Percentiles rank a stretch among this genome's conserved stretches.
Evolutionary conservation across 1,284 basidiomycete species (phyloP).

Genomic region (Sanguinoderma infundibulare): DNA sequence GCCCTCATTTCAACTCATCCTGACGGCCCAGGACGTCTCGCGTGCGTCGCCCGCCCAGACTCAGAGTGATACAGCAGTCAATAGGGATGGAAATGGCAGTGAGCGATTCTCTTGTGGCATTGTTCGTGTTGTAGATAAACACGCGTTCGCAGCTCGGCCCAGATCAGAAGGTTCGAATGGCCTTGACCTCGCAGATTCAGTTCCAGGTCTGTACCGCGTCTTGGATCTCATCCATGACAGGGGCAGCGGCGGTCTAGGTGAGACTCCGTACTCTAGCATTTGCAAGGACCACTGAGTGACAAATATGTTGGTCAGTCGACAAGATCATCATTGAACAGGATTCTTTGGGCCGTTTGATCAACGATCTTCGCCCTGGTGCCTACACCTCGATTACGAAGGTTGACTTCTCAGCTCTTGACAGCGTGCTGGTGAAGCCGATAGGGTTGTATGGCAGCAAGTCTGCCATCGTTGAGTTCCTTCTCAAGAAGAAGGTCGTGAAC

Average conservation of each 20-base stretch:
- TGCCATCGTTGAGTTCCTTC: constrained; percentile 51
- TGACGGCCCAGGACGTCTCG: too few species aligned
- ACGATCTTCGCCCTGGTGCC: constrained; percentile 50
- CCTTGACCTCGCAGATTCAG: constrained; percentile 18
- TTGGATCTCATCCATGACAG: constrained; percentile 56
- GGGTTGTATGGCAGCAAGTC: constrained; percentile 60
- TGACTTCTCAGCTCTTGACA: constrained; percentile 54
- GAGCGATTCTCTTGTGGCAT: too few species aligned
- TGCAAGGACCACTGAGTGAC: too few species aligned
- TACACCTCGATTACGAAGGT: constrained; percentile 56
- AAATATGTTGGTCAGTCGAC: constrained; percentile 48
- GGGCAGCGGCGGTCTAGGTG: constrained; percentile 55
- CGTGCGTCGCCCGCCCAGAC: too few species aligned
- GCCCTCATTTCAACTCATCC: too few species aligned
- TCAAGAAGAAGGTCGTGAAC: constrained; percentile 39
- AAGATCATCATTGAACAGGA: constrained; percentile 63
- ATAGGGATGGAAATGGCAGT: too few species aligned
- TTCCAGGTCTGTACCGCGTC: constrained; percentile 53
- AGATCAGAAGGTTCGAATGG: too few species aligned
- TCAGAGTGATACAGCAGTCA: too few species aligned
- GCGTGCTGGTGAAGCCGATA: constrained; percentile 47
- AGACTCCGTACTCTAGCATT: too few species aligned
- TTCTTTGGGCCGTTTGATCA: constrained; percentile 48
- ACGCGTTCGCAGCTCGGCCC: too few species aligned
- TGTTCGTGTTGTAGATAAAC: too few species aligned